Evolutionary conservation across 2,329 filamentous ascomycete genomes (phyloP), one percentile per base, ranked within the genome.

Genomic region (Fusarium sp.): DNA sequence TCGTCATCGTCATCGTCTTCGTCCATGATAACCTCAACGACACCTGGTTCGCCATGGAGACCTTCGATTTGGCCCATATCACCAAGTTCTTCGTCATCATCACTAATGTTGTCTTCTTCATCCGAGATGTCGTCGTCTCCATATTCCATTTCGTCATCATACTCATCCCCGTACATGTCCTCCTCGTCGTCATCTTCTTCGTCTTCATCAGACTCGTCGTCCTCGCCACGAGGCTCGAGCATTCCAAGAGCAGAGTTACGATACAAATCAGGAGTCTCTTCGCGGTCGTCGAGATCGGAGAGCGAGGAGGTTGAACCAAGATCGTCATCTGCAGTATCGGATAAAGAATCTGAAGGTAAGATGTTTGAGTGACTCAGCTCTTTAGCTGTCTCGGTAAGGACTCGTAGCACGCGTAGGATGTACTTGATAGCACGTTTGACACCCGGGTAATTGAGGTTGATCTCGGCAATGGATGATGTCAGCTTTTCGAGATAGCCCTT

Each of bases 181-280:
- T 95, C 92, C 57, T 94, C 92, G 51, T 94, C 92, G 46, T 94
- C 93, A 64, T 88, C 85, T 65, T 81, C 90, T 60, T 92, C 89
- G 62, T 90, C 91, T 16, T 89, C 90, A 33, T 93, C 92, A 34
- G 92, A 93, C 50, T 93, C 94, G 67, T 95, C 93, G 64, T 92
- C 91, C 63, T 94, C 91, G 60, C 91, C 88, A 50, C 90, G 88
- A 69, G 92, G 91, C 77, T 98, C 96, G 54, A 97, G 90, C 89
- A 98, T 97, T 50, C 96, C 95, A 23, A 99, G 84, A 2, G 97
- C 93, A 3, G 96, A 98, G 79, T 98, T 97, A 54, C 97, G 92
- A 82, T 97, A 98, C 20, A 99, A 86, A 80, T 99, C 96, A 31
- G 97, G 96, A 7, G 97, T 99, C 77, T 98, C 96, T 79, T 97